phyloP scores from a whole-genome alignment of 768 basidiomycete species.

The Termitomyces sp. region DNA sequence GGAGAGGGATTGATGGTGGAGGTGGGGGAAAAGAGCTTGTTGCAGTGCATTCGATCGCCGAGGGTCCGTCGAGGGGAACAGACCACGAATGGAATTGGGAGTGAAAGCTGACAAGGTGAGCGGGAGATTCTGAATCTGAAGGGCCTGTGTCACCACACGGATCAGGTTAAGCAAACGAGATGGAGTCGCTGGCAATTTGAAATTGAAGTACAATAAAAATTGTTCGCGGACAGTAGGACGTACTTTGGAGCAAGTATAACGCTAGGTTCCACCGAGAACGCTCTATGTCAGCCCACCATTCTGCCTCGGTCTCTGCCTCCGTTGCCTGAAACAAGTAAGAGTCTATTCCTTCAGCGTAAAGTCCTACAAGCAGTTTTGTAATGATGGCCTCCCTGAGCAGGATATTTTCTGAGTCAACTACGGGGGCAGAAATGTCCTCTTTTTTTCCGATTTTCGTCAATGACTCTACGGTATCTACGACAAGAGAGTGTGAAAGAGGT shows the following conservation, averaged over 20 bases:
- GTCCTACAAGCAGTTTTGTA: constrained; percentile 45
- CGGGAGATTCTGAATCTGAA: constrained; percentile 43
- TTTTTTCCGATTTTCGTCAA: constrained; percentile 25
- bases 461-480: constrained; percentile 22
- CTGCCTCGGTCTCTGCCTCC: constrained; percentile 68
- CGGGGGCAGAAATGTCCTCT: background rate
- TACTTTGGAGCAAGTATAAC: constrained; percentile 79
- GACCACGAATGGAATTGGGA: constrained; percentile 41
- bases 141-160: constrained; percentile 34
- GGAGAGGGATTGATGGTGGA: constrained; percentile 16
- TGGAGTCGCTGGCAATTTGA: constrained; percentile 39
- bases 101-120: constrained; percentile 43
- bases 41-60: constrained; percentile 50
- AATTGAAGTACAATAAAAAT: background rate
- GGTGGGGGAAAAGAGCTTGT: constrained; percentile 65
- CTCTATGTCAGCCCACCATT: constrained; percentile 81
- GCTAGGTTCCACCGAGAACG: constrained; percentile 53
- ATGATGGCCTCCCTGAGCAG: constrained; percentile 42
- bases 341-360: constrained; percentile 69
- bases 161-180: constrained; percentile 33
- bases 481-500: constrained; percentile 18
- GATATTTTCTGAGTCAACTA: constrained; percentile 29
- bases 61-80: constrained; percentile 43
- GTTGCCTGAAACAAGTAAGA: constrained; percentile 63
- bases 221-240: constrained; percentile 21